Conservation (phyloP, 768 basidiomycete genomes). For the Rhizopogon vinicolor region DNA sequence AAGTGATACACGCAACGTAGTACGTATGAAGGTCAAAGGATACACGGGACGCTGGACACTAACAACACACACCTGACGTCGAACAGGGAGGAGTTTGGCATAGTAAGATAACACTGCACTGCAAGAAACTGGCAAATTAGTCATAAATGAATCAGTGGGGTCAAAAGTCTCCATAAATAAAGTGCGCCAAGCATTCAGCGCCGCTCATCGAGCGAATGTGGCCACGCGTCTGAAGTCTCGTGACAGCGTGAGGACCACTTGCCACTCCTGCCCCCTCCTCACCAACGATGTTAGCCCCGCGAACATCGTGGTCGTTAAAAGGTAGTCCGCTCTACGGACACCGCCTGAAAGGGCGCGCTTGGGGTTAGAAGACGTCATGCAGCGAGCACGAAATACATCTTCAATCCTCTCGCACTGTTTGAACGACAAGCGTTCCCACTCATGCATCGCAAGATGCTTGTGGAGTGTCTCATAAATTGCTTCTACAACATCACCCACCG, state of each 20-base stretch:
- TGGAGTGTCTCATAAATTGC: conserved; percentile 39
- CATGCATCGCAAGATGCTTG: conserved; percentile 31
- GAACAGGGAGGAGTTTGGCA: not conserved
- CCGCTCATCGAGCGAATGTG: conserved; percentile 5
- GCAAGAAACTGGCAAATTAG: not conserved
- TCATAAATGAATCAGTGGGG: not conserved
- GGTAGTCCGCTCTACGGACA: conserved; percentile 43
- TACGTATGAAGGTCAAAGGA: not conserved
- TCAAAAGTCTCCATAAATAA: not conserved
- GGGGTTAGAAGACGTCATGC: conserved; percentile 34
- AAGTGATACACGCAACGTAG: not conserved
- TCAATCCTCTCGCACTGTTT: conserved; percentile 41
- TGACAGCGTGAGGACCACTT: conserved; percentile 40
- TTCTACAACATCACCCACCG: conserved; percentile 45
- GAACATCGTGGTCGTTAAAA: conserved; percentile 45
- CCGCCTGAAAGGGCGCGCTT: conserved; percentile 33
- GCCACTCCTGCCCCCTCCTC: conserved; percentile 34
- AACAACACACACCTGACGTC: not conserved
- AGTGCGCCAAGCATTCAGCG: conserved; percentile 4
- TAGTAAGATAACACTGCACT: not conserved
- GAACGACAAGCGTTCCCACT: conserved; percentile 38
- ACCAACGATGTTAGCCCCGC: conserved; percentile 44
- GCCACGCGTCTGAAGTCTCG: conserved; percentile 21
- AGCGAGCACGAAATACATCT: conserved; percentile 40
- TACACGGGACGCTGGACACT: not conserved